Evolutionary conservation across 208 protist species (phyloP).

Genomic region (Ichthyophonus hoferi): DNA sequence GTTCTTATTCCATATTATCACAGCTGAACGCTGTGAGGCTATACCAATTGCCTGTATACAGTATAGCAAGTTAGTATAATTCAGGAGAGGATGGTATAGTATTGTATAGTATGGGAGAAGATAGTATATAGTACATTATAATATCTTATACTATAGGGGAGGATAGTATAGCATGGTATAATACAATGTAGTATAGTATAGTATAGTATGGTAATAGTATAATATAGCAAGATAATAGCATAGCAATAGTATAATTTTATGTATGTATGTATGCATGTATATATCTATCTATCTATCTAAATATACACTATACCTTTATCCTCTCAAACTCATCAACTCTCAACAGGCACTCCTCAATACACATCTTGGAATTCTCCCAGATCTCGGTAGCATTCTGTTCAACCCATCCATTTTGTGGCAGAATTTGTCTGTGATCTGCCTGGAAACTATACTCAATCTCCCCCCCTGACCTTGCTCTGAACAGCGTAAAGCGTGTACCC

Average conservation of each 20-base stretch:
- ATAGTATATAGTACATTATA: no score
- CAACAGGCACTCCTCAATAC: background rate
- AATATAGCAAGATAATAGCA: no score
- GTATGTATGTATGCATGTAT: no score
- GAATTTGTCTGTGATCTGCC: background rate
- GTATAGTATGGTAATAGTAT: no score
- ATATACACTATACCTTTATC: background rate
- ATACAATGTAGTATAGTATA: no score
- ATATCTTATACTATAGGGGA: no score
- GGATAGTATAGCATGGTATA: no score
- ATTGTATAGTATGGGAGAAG: no score
- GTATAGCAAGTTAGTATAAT: background rate
- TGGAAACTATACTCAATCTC: background rate
- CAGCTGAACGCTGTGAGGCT: constrained; percentile 97
- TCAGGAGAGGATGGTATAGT: no score
- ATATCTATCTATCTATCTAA: no score
- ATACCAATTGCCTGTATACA: constrained; percentile 71
- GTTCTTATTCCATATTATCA: constrained; percentile 88
- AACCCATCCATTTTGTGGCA: background rate
- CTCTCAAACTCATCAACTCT: background rate
- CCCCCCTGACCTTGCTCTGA: background rate
- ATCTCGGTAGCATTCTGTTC: background rate
- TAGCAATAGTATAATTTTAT: no score
- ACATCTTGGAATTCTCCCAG: background rate
- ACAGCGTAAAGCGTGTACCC: background rate